These are phyloP conservation scores for Mayamaea pseudoterrestris DNA, from an alignment of 108 stramenopile species.

Conservation along the genomic window DNA sequence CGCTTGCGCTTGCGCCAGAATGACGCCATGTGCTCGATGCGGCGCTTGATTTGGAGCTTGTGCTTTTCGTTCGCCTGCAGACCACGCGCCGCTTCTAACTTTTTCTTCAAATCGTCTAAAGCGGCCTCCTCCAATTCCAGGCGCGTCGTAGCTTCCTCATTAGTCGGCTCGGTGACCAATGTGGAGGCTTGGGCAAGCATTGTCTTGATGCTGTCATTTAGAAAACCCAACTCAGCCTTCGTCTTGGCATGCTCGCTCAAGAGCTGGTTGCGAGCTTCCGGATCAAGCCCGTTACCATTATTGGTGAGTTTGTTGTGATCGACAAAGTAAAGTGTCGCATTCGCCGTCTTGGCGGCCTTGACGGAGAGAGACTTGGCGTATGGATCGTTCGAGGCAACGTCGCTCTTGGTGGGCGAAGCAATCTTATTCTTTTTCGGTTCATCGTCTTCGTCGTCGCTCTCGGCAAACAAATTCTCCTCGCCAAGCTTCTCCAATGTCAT, in stretches of 20 bases:
- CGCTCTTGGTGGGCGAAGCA: background rate
- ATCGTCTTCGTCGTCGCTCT: conserved; percentile 46
- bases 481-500: conserved; percentile 38
- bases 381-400: conserved; percentile 19
- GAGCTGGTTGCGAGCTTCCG: conserved; percentile 40
- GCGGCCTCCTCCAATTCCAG: conserved; percentile 30
- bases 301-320: conserved; percentile 50
- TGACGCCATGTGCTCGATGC: conserved; percentile 45
- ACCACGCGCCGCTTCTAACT: conserved; percentile 35
- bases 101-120: conserved; percentile 18
- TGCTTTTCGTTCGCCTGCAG: conserved; percentile 51
- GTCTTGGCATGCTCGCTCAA: conserved; percentile 22
- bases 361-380: conserved; percentile 41
- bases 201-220: too few relatives aligned
- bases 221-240: conserved; percentile 18
- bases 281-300: conserved; percentile 39
- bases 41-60: conserved; percentile 31
- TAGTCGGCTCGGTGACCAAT: conserved; percentile 64
- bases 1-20: conserved; percentile 59
- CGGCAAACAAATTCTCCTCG: conserved; percentile 27
- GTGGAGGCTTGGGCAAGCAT: too few relatives aligned
- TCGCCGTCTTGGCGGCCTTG: conserved; percentile 50
- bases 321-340: conserved; percentile 57
- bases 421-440: conserved; percentile 12
- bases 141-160: conserved; percentile 31